Conservation (phyloP, 139 green algal genomes). For the Tetraselmis chui region DNA sequence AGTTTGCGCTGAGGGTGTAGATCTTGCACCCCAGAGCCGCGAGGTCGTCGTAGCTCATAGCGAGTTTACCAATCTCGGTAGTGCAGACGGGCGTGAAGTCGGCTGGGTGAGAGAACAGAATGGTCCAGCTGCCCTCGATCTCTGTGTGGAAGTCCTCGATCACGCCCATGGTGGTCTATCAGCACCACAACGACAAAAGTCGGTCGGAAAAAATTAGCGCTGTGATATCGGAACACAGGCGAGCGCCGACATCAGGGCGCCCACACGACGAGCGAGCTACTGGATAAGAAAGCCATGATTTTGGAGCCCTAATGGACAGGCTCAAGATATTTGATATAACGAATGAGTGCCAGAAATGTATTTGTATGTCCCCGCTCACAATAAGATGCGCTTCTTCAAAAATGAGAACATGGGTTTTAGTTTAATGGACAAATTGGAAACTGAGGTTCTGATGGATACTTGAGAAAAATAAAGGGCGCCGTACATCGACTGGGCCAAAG, state of each 20-base stretch:
- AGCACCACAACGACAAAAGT: slow-evolving; percentile 1
- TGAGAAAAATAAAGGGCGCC: no score
- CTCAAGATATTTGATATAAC: no score
- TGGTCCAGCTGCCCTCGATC: slow-evolving; percentile 44
- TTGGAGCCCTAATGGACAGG: no score
- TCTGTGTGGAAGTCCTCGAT: slow-evolving; percentile 36
- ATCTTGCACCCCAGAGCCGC: not conserved
- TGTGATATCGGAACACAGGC: not conserved
- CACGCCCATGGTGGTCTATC: slow-evolving; percentile 14
- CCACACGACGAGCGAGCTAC: no score
- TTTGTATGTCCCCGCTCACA: no score
- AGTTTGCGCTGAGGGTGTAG: not conserved
- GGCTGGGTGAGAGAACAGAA: slow-evolving; percentile 54
- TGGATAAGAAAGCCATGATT: no score
- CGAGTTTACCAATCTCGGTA: slow-evolving; percentile 42
- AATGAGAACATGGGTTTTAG: no score
- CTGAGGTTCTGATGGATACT: no score
- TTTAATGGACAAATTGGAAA: no score
- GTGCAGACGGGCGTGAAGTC: slow-evolving; percentile 60
- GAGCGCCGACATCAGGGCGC: slow-evolving; percentile 16
- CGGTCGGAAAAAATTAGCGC: not conserved
- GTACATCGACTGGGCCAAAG: slow-evolving; percentile 20
- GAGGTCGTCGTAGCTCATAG: slow-evolving; percentile 30
- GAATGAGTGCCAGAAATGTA: no score
- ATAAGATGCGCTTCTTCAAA: no score